Evolutionary conservation across 768 basidiomycete species (phyloP).

Genomic region (Cyclocybe cylindracea): DNA sequence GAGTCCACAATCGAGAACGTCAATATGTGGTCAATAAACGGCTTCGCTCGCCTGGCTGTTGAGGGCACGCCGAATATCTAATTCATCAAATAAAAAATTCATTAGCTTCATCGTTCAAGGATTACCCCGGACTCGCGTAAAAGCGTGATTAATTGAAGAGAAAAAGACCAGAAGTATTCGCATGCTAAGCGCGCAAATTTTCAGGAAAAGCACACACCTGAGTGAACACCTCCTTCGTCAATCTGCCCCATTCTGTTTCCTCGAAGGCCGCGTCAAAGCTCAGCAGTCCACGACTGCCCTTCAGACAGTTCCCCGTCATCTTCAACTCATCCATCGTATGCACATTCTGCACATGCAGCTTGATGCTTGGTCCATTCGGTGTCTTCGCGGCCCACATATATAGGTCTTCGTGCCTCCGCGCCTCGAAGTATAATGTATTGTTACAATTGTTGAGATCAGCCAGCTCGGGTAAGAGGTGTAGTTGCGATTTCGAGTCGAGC

Average conservation of each 20-base stretch:
- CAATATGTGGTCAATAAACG: constrained; percentile 96
- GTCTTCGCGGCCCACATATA: constrained; percentile 97
- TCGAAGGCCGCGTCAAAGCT: constrained; percentile 94
- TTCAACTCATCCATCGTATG: constrained; percentile 99
- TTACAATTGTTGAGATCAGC: constrained; percentile 98
- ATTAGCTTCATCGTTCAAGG: not conserved
- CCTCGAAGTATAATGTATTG: constrained; percentile 96
- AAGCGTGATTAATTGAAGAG: too few relatives aligned
- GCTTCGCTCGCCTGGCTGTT: constrained; percentile 88
- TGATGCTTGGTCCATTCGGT: constrained; percentile 96
- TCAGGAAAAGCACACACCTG: constrained; percentile 57
- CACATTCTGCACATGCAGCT: constrained; percentile 96
- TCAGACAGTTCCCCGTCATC: constrained; percentile 98
- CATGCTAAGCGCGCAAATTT: not conserved
- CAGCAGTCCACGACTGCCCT: constrained; percentile 89
- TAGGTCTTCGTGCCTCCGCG: constrained; percentile 91
- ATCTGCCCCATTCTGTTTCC: constrained; percentile 78
- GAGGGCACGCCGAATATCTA: constrained; percentile 96
- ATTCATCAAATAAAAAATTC: constrained; percentile 1
- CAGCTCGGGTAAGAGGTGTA: constrained; percentile 91
- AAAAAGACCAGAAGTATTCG: not conserved
- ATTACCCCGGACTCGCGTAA: too few relatives aligned
- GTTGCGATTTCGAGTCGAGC: constrained; percentile 93
- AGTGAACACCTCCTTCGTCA: constrained; percentile 92
- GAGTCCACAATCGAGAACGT: constrained; percentile 94